Conservation (phyloP, 2,329 filamentous ascomycete genomes). For the Onygenales sp. region DNA sequence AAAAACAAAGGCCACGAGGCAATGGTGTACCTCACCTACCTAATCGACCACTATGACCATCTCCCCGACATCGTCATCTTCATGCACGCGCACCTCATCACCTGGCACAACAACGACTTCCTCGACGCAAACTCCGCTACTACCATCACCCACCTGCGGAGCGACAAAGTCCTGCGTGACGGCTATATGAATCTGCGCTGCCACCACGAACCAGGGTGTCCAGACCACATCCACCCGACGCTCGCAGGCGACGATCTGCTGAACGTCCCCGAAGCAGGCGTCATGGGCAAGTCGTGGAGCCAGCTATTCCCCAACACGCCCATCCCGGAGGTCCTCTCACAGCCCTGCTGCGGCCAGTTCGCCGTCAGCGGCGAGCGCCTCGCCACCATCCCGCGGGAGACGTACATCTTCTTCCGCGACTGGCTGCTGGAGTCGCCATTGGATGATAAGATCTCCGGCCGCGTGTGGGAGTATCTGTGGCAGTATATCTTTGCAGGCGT, state of each 20-base stretch:
- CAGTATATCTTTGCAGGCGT: conserved; percentile 50
- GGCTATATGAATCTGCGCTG: conserved; percentile 54
- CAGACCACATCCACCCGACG: conserved; percentile 44
- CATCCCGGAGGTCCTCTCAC: conserved; percentile 42
- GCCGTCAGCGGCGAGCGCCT: conserved; percentile 50
- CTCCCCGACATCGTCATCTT: conserved; percentile 52
- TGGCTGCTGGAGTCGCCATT: conserved; percentile 50
- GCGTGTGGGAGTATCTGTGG: conserved; percentile 56
- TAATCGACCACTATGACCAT: conserved; percentile 52
- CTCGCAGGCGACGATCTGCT: conserved; percentile 26
- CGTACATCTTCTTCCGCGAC: conserved; percentile 48
- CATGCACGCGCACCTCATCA: conserved; percentile 46
- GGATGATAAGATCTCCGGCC: conserved; percentile 45
- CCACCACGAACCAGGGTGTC: conserved; percentile 48
- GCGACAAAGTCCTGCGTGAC: conserved; percentile 39
- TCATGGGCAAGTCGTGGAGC: conserved; percentile 36
- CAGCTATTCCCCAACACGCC: conserved; percentile 37
- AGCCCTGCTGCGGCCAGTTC: conserved; percentile 56
- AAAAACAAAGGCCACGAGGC: conserved; percentile 54
- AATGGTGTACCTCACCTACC: conserved; percentile 52
- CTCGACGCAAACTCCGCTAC: conserved; percentile 41
- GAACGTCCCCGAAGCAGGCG: conserved; percentile 36
- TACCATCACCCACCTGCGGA: conserved; percentile 42
- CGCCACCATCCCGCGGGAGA: conserved; percentile 40
- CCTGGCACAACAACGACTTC: conserved; percentile 52